Conservation (phyloP, 495 filamentous ascomycete genomes). For the Penicillium angulare region DNA sequence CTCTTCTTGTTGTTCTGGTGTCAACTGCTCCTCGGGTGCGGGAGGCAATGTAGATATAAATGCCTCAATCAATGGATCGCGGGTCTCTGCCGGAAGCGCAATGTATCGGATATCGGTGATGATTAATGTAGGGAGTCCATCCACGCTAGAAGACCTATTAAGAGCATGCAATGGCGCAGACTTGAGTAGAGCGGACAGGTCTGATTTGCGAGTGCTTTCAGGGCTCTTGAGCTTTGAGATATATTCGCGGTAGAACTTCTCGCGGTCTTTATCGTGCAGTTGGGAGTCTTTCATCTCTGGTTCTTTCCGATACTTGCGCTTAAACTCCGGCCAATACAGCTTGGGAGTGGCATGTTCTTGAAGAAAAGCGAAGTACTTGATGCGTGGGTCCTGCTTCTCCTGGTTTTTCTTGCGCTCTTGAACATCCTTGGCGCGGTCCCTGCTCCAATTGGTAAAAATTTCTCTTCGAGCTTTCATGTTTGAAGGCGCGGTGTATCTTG, state of each 20-base stretch:
- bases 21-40: slow-evolving; percentile 56
- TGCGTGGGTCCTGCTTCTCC: slow-evolving; percentile 80
- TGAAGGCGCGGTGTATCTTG: slow-evolving; percentile 75
- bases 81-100: slow-evolving; percentile 62
- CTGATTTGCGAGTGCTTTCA: slow-evolving; percentile 70
- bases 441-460: slow-evolving; percentile 77
- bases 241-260: slow-evolving; percentile 88
- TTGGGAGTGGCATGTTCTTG: slow-evolving; percentile 80
- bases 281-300: slow-evolving; percentile 73
- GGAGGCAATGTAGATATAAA: slow-evolving; percentile 72
- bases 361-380: slow-evolving; percentile 81
- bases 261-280: slow-evolving; percentile 80
- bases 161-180: slow-evolving; percentile 60
- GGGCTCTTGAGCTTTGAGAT: slow-evolving; percentile 75
- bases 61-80: slow-evolving; percentile 71
- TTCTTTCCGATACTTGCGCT: slow-evolving; percentile 83
- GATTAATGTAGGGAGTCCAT: slow-evolving; percentile 65
- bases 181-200: slow-evolving; percentile 75
- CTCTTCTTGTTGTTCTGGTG: slow-evolving; percentile 59
- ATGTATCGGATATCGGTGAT: slow-evolving; percentile 79
- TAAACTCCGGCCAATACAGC: slow-evolving; percentile 96
- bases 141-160: slow-evolving; percentile 62
- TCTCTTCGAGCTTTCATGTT: slow-evolving; percentile 82
- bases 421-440: slow-evolving; percentile 65
- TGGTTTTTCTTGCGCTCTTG: slow-evolving; percentile 71